Percentiles rank a stretch among this genome's conserved stretches.
phyloP scores from a whole-genome alignment of 306 rosid genomes.

The Canavalia gladiata region DNA sequence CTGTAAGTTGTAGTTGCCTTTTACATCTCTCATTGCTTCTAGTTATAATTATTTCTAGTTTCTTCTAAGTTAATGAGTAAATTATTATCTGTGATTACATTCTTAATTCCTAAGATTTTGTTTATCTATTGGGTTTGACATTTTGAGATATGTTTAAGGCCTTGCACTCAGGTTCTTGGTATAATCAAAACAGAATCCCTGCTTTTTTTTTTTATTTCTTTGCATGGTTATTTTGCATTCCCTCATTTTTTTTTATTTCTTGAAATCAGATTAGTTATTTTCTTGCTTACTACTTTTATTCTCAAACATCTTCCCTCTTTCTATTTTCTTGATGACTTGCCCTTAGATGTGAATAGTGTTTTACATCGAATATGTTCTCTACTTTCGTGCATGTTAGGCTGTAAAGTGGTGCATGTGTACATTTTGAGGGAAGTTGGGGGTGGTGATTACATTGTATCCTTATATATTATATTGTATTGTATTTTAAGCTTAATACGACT shows the following conservation, averaged over 20 bases:
- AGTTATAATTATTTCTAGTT: conserved; percentile 21
- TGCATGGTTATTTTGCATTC: conserved; percentile 17
- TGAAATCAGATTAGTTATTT: background rate
- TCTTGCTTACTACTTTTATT: conserved; percentile 13
- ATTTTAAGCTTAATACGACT: conserved; percentile 40
- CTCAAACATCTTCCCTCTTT: conserved; percentile 13
- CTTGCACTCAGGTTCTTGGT: conserved; percentile 29
- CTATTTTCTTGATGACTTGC: conserved; percentile 27
- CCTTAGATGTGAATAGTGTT: background rate
- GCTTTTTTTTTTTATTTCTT: conserved; percentile 1
- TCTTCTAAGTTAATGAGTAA: conserved; percentile 29
- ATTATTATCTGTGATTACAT: conserved; percentile 23
- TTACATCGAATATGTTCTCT: conserved; percentile 34
- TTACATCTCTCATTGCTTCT: conserved; percentile 20
- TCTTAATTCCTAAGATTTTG: conserved; percentile 25
- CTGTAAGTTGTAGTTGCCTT: conserved; percentile 55
- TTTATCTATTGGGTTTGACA: background rate
- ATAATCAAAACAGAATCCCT: background rate
- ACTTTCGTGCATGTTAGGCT: conserved; percentile 26
- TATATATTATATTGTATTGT: background rate
- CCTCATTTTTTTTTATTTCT: background rate
- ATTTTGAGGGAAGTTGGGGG: background rate
- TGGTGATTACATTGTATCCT: conserved; percentile 8
- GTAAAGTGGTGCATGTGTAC: conserved; percentile 15
- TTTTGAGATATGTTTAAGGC: conserved; percentile 32